A percentile compares a stretch with the other conserved stretches of the same genome.
Conservation (phyloP, 2,329 filamentous ascomycete genomes). For the Fusarium buharicum region DNA sequence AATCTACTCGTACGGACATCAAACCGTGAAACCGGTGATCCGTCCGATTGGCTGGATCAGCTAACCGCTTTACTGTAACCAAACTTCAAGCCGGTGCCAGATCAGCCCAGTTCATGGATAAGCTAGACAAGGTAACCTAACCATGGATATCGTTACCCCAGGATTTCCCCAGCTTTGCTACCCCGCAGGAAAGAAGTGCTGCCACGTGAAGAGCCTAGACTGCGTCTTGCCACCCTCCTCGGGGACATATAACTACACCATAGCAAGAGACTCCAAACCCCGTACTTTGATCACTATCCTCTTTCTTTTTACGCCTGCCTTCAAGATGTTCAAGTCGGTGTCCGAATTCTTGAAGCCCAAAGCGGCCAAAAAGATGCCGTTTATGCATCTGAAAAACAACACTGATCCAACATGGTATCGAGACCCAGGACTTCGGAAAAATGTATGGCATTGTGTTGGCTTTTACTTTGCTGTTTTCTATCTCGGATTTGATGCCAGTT, state of each 20-base stretch:
- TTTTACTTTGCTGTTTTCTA: conserved; percentile 35
- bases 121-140: neutral
- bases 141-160: conserved; percentile 14
- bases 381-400: conserved; percentile 29
- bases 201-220: neutral
- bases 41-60: neutral
- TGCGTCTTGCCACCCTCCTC: no score
- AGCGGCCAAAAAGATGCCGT: conserved; percentile 23
- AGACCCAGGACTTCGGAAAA: conserved; percentile 17
- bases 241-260: conserved; percentile 9
- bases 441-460: conserved; percentile 32
- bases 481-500: conserved; percentile 15
- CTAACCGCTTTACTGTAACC: no score
- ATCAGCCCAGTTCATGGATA: neutral
- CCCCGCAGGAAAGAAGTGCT: neutral
- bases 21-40: conserved; percentile 5
- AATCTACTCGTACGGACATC: neutral
- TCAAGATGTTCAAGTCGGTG: conserved; percentile 17
- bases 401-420: conserved; percentile 30
- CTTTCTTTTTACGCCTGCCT: neutral
- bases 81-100: no score
- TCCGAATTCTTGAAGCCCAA: conserved; percentile 24
- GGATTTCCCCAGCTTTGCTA: conserved; percentile 23
- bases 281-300: neutral
- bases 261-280: neutral